Evolutionary conservation across 1,284 basidiomycete species (phyloP), one percentile per base, ranked within the genome.

Genomic region (Boletus coffeatus): DNA sequence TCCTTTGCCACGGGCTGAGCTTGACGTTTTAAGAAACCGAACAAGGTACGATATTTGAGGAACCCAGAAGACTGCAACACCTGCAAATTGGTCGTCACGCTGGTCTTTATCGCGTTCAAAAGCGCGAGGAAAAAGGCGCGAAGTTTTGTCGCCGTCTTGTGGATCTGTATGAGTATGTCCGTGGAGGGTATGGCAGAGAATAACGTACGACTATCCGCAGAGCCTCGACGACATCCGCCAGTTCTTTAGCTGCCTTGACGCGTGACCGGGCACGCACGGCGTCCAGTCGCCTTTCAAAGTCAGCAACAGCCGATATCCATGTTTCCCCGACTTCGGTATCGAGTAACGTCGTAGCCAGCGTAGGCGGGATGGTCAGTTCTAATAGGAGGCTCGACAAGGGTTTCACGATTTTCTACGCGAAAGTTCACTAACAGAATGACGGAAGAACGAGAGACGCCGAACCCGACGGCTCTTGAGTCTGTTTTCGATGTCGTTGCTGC

Each of bases 81-180:
- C 69, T 94, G 93, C 77, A 98, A 86, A 72, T 99, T 98, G 8
- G 94, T 94, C 11, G 93, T 90, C 67, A 98, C 89, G 65, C 87
- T 94, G 25, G 79, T 79, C 59, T 89, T 86, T 61, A 98, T 90
- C 9, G 95, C 90, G 57, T 89, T 86, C 67, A 98, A 83, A 5
- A 97, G 78, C 1, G 86, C 81, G 13, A 95, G 80, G 69, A 99
- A 93, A 78, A 95, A 96, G 0, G 82, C 79, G n/a, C 94, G 87
- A 36, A 99, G 81, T 74, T 96, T 96, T 10, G 88, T 89, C 2
- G 94, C 87, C 46, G 92, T 92, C 93, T 95, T 70, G 8, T 50
- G 21, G 39, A 53, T 41, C 18, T 62, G n/a, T 50, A 50, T 63
- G 58, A 46, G 41, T 55, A 63, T 58, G 9, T 48, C 6, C 14